Percentiles rank a stretch among this genome's conserved stretches.
Evolutionary conservation across 495 filamentous ascomycete genomes (phyloP).

Genomic region (Xylaria castorea): DNA sequence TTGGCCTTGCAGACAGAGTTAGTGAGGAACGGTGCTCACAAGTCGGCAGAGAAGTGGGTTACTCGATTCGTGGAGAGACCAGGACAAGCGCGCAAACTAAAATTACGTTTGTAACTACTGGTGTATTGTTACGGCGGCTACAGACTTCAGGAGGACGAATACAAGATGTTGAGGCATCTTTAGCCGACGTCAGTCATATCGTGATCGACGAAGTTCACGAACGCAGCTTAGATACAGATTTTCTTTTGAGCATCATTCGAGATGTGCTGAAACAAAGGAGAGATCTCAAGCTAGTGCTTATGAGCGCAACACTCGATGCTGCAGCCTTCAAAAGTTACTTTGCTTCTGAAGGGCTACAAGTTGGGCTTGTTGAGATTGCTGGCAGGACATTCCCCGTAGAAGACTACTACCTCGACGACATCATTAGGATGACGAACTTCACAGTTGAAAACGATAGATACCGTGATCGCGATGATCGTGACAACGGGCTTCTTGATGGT

Average conservation of each 20-base stretch:
- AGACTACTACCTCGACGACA: constrained; percentile 90
- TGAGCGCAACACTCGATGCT: constrained; percentile 97
- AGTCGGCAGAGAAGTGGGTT: constrained; percentile 91
- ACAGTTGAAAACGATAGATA: constrained; percentile 49
- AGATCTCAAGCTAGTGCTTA: constrained; percentile 92
- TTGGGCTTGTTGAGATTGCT: constrained; percentile 82
- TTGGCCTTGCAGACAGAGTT: constrained; percentile 92
- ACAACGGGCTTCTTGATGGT: constrained; percentile 44
- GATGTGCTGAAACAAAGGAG: constrained; percentile 77
- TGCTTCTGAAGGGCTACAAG: constrained; percentile 63
- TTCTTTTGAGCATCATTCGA: constrained; percentile 85
- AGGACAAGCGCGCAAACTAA: constrained; percentile 71
- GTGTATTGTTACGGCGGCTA: constrained; percentile 87
- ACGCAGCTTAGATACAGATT: constrained; percentile 93
- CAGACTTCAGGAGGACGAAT: constrained; percentile 82
- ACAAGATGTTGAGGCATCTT: constrained; percentile 76
- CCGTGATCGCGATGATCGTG: constrained; percentile 40
- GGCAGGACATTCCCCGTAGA: constrained; percentile 89
- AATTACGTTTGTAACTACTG: constrained; percentile 95
- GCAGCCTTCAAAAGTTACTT: constrained; percentile 88
- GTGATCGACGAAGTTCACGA: constrained; percentile 98
- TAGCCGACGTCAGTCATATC: constrained; percentile 91
- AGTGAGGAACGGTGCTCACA: constrained; percentile 84
- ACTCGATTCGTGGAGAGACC: constrained; percentile 91
- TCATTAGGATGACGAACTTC: constrained; percentile 81